Evolutionary conservation across 1,284 basidiomycete genomes (phyloP), one percentile per base, ranked within the genome.

Genomic region (Cutaneotrichosporon cyanovorans): DNA sequence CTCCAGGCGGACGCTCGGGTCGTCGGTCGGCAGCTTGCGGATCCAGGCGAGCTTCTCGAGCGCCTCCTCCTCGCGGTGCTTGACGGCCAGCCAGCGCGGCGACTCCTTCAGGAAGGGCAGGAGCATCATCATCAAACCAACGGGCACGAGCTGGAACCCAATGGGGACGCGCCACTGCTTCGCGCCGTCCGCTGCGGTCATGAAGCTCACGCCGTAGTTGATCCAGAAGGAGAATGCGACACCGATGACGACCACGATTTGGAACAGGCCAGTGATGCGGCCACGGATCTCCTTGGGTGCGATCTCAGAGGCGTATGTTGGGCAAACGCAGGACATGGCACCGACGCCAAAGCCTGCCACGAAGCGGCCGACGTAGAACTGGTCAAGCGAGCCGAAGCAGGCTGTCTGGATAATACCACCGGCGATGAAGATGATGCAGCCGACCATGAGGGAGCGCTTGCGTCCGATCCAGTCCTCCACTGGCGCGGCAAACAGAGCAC

Each of bases 301-400:
- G 62, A 84, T 86, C 65, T 87, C 85, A 2, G 82, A 82, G 2
- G 87, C 84, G 59, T 79, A 87, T 0, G 84, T 79, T 9, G 85
- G 85, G 9, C 79, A 76, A 5, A 80, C 68, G 4, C 75, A 75
- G 1, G 76, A 76, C 40, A 78, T 75, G 36, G 61, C 32, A 50
- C 61, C 83, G 42, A 86, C 79, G 21, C 83, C 83, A 20, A 85
- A 47, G 50, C 83, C 83, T 39, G 77, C 73, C 40, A 86, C 72
- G 40, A 87, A 80, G 42, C 86, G 80, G n/a, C 86, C 85, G 37
- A 50, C 46, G 34, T 52, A 50, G 36, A 47, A 48, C 48, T 56
- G 40, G 44, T 48, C 19, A 15, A 53, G 42, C n/a, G 38, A 41
- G 40, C 40, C 19, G 20, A 48, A 37, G 45, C 40, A 49, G 10